Percentiles rank a stretch among this genome's conserved stretches.
phyloP scores from a whole-genome alignment of 1,139 yeast species.

The Blastobotrys illinoisensis region DNA sequence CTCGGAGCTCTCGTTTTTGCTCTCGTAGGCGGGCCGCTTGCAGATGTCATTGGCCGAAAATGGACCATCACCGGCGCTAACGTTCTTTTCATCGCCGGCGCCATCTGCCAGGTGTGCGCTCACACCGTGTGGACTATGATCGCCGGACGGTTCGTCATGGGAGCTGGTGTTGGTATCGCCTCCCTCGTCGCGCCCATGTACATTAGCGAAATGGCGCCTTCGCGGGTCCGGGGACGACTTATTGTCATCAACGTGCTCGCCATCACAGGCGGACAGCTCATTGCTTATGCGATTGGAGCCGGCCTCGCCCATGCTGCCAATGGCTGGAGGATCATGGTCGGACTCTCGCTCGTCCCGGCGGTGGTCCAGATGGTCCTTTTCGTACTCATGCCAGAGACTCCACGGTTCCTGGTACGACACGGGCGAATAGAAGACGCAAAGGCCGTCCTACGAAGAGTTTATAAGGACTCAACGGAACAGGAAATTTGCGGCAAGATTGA shows the following conservation, averaged over 20 bases:
- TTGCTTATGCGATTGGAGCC: constrained; percentile 91
- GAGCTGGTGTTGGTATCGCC: constrained; percentile 92
- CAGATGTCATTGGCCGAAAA: constrained; percentile 79
- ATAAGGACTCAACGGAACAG: constrained; percentile 25
- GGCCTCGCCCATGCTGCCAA: constrained; percentile 66
- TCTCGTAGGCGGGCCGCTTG: constrained; percentile 67
- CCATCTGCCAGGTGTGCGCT: constrained; percentile 75
- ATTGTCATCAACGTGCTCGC: constrained; percentile 57
- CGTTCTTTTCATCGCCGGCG: constrained; percentile 73
- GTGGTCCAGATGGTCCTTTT: constrained; percentile 70
- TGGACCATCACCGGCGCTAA: constrained; percentile 76
- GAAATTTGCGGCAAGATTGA: constrained; percentile 25
- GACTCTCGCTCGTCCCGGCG: constrained; percentile 84
- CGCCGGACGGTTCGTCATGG: constrained; percentile 83
- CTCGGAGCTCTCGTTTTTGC: constrained; percentile 85
- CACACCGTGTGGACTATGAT: constrained; percentile 85
- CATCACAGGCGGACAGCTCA: constrained; percentile 85
- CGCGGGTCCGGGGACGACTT: constrained; percentile 77
- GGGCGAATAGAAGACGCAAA: constrained; percentile 62
- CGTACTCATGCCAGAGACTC: constrained; percentile 89
- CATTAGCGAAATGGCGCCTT: constrained; percentile 87
- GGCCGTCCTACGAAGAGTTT: constrained; percentile 50
- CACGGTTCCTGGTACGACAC: constrained; percentile 75
- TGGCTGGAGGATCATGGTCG: constrained; percentile 94
- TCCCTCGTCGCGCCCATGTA: constrained; percentile 86